A percentile compares a stretch with the other conserved stretches of the same genome.
Conservation (phyloP, 305 asterid genomes). For the Fraxinus platypoda region DNA sequence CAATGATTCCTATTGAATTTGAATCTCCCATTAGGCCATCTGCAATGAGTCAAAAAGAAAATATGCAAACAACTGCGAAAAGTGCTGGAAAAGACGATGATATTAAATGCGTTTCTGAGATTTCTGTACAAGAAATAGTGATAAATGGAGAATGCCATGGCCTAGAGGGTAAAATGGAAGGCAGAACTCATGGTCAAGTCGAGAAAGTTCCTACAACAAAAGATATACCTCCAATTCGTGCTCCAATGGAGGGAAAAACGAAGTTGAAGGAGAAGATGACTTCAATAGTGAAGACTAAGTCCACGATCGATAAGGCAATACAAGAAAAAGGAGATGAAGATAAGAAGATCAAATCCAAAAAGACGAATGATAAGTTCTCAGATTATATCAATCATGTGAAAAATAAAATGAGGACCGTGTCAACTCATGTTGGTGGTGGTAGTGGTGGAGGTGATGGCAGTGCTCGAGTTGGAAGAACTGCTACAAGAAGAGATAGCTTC, state of each 20-base stretch:
- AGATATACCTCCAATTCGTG: not conserved
- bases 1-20: not conserved
- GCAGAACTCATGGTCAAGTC: not conserved
- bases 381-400: slow-evolving; percentile 34
- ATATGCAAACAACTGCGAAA: not conserved
- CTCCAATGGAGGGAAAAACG: not conserved
- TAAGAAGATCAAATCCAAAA: not conserved
- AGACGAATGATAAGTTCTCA: slow-evolving; percentile 18
- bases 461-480: slow-evolving; percentile 2
- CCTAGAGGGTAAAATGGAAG: not conserved
- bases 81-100: not conserved
- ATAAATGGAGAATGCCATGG: not conserved
- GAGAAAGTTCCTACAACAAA: not conserved
- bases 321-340: not conserved
- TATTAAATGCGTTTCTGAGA: not conserved
- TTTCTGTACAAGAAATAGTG: not conserved
- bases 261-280: not conserved
- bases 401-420: slow-evolving; percentile 27
- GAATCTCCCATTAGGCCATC: not conserved
- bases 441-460: not conserved
- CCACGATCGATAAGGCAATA: not conserved
- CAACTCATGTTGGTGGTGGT: slow-evolving; percentile 18
- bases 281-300: not conserved
- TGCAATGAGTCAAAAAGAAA: not conserved
- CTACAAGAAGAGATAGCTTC: slow-evolving; percentile 53